Base-by-base conservation (phyloP, 2,329 filamentous ascomycete genomes). In the Chaetomium globosum region DNA sequence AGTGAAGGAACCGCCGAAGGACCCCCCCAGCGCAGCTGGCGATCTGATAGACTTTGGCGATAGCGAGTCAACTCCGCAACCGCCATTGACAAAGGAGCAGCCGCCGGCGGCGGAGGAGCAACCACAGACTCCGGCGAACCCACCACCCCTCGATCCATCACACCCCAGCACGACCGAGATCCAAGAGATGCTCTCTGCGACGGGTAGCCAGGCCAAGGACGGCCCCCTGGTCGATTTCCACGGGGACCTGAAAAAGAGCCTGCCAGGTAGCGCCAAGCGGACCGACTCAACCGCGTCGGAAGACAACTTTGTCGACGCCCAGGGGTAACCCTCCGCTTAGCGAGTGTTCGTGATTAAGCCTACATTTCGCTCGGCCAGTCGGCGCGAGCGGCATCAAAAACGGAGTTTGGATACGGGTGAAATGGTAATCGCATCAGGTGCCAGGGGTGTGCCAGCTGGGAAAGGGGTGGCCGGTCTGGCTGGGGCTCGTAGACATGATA, bases 31-130 rank as follows among this genome's bases (percentile, higher is more conserved):
- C 31, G 71, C 69, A 10, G 70, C 72, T 26, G 75, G 75, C 36
- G 79, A 85, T 68, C 77, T 89, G 56, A 87, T 89, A 67, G 82
- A 89, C 70, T 83, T 88, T 71, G 83, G 82, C 8, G 80, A 83
- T 63, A 76, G 79, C 61, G 33, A 62, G 3, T 48, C 66, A 8
- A 48, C 51, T 12, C 4, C 33, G 43, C 66, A 23, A 33, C 51
- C 59, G 48, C 31, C 52, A 2, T 43, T 49, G 31, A 5, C 33
- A 6, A 30, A 21, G 52, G 39, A 55, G 49, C 57, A 12, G 49
- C 49, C 12, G 21, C 23, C 23, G 19, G 3, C 19, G 6, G 19
- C 46, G 46, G 46, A 59, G 51, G 31, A 31, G 13, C 7, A 19
- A 23, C 12, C 49, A 31, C 56, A 66, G 19, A 33, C 21, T 2